A percentile compares a stretch with the other conserved stretches of the same genome.
phyloP scores from a whole-genome alignment of 345 rosid genomes.

The Euphorbia tirucalli region DNA sequence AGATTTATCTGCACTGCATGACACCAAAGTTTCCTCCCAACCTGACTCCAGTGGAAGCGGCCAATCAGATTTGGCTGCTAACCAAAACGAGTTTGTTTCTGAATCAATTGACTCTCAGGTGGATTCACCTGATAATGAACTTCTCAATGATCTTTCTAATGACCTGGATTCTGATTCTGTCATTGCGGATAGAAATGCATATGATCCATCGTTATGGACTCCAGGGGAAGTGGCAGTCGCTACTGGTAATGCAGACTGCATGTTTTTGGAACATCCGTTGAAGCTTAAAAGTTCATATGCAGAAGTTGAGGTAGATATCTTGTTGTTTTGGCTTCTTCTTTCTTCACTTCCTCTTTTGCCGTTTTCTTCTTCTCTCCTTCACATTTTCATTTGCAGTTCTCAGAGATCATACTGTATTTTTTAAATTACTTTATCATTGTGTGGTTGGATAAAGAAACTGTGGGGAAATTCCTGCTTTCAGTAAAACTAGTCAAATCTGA shows the following conservation, averaged over 20 bases:
- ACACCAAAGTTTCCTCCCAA: slow-evolving; percentile 25
- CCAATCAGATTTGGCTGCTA: slow-evolving; percentile 22
- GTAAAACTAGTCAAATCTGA: too few species aligned
- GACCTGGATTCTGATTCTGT: slow-evolving; percentile 35
- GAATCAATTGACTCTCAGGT: slow-evolving; percentile 20
- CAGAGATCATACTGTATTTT: too few species aligned
- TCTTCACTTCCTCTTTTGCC: too few species aligned
- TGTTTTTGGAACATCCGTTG: slow-evolving; percentile 58
- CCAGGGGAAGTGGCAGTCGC: slow-evolving; percentile 81
- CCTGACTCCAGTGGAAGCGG: slow-evolving; percentile 9
- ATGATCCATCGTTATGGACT: slow-evolving; percentile 77
- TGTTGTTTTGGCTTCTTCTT: background rate
- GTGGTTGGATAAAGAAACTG: too few species aligned
- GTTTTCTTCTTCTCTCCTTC: background rate
- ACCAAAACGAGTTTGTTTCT: slow-evolving; percentile 17
- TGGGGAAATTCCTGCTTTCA: too few species aligned
- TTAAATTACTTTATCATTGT: too few species aligned
- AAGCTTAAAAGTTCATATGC: slow-evolving; percentile 79
- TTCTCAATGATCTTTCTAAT: slow-evolving; percentile 33
- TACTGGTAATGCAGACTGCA: slow-evolving; percentile 61
- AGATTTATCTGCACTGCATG: slow-evolving; percentile 46
- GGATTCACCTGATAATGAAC: slow-evolving; percentile 18
- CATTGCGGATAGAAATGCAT: slow-evolving; percentile 30
- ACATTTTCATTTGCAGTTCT: background rate
- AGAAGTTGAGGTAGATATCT: slow-evolving; percentile 65